Evolutionary conservation across 2,329 filamentous ascomycete species (phyloP).

Genomic region (Claviceps sp.): DNA sequence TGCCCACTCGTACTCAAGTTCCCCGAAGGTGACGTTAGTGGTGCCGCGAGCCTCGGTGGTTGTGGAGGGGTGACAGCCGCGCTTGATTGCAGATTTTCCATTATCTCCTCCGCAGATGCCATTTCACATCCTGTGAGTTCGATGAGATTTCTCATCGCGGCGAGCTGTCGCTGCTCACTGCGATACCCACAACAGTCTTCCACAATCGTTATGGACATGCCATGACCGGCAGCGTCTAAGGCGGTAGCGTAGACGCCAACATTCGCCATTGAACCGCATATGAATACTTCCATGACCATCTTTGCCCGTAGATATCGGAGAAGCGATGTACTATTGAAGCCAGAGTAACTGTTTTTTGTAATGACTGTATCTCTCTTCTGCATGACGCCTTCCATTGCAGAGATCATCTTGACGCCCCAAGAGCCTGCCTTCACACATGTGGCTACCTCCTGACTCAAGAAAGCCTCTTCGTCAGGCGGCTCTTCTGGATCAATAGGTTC

Average conservation of each 20-base stretch:
- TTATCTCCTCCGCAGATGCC: slow-evolving; percentile 45
- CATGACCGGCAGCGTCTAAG: slow-evolving; percentile 77
- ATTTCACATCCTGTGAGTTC: slow-evolving; percentile 63
- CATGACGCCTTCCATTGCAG: slow-evolving; percentile 26
- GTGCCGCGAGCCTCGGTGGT: slow-evolving; percentile 1
- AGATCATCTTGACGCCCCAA: slow-evolving; percentile 31
- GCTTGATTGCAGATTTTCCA: slow-evolving; percentile 19
- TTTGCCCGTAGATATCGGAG: slow-evolving; percentile 69
- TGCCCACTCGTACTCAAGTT: neutral
- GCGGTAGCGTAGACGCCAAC: slow-evolving; percentile 84
- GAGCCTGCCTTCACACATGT: slow-evolving; percentile 31
- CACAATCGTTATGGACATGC: slow-evolving; percentile 72
- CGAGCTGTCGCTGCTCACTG: slow-evolving; percentile 51
- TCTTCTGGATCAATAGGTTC: neutral
- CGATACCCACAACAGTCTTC: slow-evolving; percentile 83
- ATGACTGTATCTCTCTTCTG: slow-evolving; percentile 37
- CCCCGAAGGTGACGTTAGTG: neutral
- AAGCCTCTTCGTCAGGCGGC: slow-evolving; percentile 27
- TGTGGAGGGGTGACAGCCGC: slow-evolving; percentile 1
- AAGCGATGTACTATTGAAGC: slow-evolving; percentile 62
- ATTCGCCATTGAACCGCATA: slow-evolving; percentile 79
- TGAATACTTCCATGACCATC: slow-evolving; percentile 77
- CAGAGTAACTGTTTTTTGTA: slow-evolving; percentile 75
- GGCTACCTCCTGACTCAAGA: slow-evolving; percentile 28
- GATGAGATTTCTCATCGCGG: slow-evolving; percentile 56